Conservation (phyloP, 768 basidiomycete species). For the Ramaria sp. region DNA sequence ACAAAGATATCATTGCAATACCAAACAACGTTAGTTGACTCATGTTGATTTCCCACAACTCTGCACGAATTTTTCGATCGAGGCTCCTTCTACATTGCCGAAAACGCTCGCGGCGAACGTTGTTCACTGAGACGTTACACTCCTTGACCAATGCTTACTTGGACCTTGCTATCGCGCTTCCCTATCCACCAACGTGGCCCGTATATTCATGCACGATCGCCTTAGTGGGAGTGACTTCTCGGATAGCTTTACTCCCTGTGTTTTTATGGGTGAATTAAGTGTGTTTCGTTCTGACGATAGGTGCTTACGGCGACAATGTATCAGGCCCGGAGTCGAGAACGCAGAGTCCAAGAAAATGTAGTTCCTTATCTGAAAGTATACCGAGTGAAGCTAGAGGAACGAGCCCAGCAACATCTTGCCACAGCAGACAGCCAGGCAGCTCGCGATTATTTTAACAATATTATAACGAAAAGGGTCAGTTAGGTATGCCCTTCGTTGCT, state of each 20-base stretch:
- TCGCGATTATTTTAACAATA: neutral
- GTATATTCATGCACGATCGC: constrained; percentile 70
- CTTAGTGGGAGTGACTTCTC: constrained; percentile 47
- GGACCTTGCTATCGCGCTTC: constrained; percentile 67
- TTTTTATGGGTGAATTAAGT: constrained; percentile 58
- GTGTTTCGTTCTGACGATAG: neutral
- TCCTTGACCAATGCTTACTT: constrained; percentile 53
- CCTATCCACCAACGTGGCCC: constrained; percentile 55
- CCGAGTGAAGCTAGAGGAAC: constrained; percentile 9
- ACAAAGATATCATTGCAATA: too few species aligned
- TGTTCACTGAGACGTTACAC: constrained; percentile 6
- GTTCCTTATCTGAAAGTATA: constrained; percentile 2
- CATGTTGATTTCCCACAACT: neutral
- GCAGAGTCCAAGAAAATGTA: constrained; percentile 42
- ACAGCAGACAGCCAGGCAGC: constrained; percentile 2
- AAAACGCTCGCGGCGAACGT: constrained; percentile 2
- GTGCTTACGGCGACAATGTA: constrained; percentile 11
- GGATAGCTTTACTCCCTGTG: constrained; percentile 51
- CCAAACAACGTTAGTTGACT: too few species aligned
- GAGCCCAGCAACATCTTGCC: neutral
- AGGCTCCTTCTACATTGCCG: neutral
- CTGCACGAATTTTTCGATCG: neutral
- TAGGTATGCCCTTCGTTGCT: neutral
- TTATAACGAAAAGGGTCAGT: constrained; percentile 1
- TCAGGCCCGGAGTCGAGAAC: constrained; percentile 51